Evolutionary conservation across 495 filamentous ascomycete genomes (phyloP).

Genomic region (Aspergillus taichungensis): DNA sequence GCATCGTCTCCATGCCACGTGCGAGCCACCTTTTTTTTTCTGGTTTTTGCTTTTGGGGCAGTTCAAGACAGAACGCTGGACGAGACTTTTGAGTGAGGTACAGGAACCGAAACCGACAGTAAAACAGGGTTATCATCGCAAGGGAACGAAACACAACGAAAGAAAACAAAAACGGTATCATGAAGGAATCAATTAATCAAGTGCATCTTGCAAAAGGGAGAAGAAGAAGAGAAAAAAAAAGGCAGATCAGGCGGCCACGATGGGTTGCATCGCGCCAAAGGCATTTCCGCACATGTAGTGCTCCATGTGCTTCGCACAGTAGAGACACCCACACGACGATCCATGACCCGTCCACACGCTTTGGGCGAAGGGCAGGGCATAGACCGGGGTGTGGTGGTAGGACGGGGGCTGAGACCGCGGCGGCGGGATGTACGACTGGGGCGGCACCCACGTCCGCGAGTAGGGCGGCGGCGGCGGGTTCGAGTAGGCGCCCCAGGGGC

Average conservation of each 20-base stretch:
- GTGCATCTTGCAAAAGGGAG: constrained; percentile 22
- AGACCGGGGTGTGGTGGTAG: constrained; percentile 45
- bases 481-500: constrained; percentile 45
- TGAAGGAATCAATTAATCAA: constrained; percentile 22
- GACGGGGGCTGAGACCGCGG: constrained; percentile 40
- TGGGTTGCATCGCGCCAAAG: constrained; percentile 53
- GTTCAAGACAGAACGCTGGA: constrained; percentile 15
- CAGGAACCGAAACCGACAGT: constrained; percentile 14
- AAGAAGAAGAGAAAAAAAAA: constrained; percentile 10
- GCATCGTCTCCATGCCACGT: constrained; percentile 22
- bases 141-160: constrained; percentile 8
- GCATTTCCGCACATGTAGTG: constrained; percentile 55
- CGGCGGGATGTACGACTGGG: constrained; percentile 39
- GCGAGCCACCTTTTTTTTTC: constrained; percentile 28
- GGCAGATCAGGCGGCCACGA: constrained; percentile 27
- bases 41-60: constrained; percentile 17
- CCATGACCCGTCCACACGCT: constrained; percentile 51
- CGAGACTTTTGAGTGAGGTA: constrained; percentile 29
- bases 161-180: constrained; percentile 29
- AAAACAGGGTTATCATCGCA: constrained; percentile 22
- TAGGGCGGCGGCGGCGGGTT: constrained; percentile 39
- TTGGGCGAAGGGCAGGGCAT: constrained; percentile 47
- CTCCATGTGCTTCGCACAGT: constrained; percentile 55
- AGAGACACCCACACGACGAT: constrained; percentile 59
- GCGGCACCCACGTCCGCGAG: constrained; percentile 33